These are phyloP conservation scores for Fonsecaea monophora DNA, from an alignment of 2,329 filamentous ascomycete genomes.

Conservation along the genomic window DNA sequence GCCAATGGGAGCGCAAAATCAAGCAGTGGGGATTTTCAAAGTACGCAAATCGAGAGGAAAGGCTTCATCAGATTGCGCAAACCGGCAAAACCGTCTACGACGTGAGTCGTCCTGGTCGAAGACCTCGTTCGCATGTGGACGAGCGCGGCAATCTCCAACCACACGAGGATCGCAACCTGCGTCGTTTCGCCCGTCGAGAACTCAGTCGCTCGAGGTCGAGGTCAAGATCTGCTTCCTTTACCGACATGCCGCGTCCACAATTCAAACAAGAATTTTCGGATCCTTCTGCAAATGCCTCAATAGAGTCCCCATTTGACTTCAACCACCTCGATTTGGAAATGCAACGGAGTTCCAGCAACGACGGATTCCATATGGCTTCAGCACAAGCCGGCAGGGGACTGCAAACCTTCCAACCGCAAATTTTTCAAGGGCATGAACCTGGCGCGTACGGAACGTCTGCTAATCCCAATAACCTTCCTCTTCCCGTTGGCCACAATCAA, in stretches of 20 bases:
- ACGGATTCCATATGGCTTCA: constrained; percentile 18
- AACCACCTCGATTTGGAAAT: constrained; percentile 23
- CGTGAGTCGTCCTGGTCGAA: constrained; percentile 36
- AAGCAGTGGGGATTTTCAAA: constrained; percentile 40
- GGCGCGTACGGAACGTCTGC: constrained; percentile 11
- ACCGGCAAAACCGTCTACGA: constrained; percentile 36
- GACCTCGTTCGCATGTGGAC: constrained; percentile 33
- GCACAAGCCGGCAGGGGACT: constrained; percentile 17
- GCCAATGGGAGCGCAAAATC: constrained; percentile 41
- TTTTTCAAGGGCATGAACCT: constrained; percentile 17
- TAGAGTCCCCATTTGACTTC: constrained; percentile 30
- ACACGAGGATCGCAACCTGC: constrained; percentile 38
- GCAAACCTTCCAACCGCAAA: constrained; percentile 22
- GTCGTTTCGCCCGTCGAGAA: constrained; percentile 39
- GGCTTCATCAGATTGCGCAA: constrained; percentile 35
- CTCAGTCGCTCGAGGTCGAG: constrained; percentile 36
- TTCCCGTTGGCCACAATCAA: constrained; percentile 18
- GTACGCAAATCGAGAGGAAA: constrained; percentile 37
- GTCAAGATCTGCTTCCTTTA: constrained; percentile 34
- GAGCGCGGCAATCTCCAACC: constrained; percentile 33
- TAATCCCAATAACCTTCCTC: constrained; percentile 10
- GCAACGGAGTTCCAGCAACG: constrained; percentile 23
- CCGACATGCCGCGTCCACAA: constrained; percentile 19
- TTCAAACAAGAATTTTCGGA: constrained; percentile 29
- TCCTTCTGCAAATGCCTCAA: constrained; percentile 10